Evolutionary conservation across 257 asterid species (phyloP), one percentile per base, ranked within the genome.

Genomic region (Penstemon barbatus): DNA sequence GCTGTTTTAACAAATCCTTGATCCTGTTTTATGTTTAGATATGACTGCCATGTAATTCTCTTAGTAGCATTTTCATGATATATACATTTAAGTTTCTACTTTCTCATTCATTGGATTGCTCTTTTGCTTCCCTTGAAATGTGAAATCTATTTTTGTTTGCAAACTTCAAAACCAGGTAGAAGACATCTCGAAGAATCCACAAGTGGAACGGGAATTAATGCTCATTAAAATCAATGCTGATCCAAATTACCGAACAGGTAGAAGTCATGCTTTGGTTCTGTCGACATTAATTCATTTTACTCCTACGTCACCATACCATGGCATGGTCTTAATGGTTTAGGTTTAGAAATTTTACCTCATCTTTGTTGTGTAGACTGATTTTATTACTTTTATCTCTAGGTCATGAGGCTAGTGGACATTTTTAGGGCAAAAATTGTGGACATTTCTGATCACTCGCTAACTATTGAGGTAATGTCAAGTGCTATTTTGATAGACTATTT

Each of bases 151-250:
- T n/a, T 46, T 44, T 53, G 43, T 37, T 0, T 33, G 38, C 33
- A 51, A 73, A 74, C 67, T 61, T 75, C 42, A 72, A 43, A 63
- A 42, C 15, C 87, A 90, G 97, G 99, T 93, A 66, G 96, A 77
- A 67, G 97, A 93, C 77, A 81, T 93, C 61, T 93, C 99, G 1
- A 87, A 82, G 80, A 97, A 85, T 74, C 94, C 99, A 18, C 99
- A 90, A 77, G 99, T 93, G 66, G 99, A 93, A 80, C 90, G 99
- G 8, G 99, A 93, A 71, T 77, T 90, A 76, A 93, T 93, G 96
- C 96, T 93, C 43, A 87, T 93, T 73, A 93, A 93, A 82, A 93
- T 93, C 77, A 89, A 78, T 60, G 88, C 96, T 0, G 89, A 93
- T 74, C 99, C 96, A 53, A 62, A 71, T 66, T 52, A 79, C 69